Evolutionary conservation across 2,329 filamentous ascomycete species (phyloP).

Genomic region (Scopulariopsis brevicaulis): DNA sequence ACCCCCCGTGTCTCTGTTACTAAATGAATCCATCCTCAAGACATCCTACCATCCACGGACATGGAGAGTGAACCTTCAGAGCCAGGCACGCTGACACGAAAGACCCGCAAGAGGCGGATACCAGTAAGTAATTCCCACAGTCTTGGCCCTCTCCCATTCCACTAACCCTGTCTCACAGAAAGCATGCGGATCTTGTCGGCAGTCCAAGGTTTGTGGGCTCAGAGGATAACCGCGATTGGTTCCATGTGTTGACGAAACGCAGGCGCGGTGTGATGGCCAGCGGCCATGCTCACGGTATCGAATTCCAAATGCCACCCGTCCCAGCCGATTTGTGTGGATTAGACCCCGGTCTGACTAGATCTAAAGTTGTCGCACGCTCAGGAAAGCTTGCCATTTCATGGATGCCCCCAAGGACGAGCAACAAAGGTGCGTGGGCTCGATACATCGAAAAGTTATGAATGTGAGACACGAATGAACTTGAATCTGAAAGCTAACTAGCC

Average conservation of each 20-base stretch:
- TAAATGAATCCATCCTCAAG: background rate
- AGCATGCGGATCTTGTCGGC: conserved; percentile 14
- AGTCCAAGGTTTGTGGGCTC: conserved; percentile 11
- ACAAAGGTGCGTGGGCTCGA: conserved; percentile 7
- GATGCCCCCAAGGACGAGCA: conserved; percentile 12
- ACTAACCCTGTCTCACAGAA: conserved; percentile 8
- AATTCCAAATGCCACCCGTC: background rate
- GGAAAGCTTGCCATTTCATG: conserved; percentile 12
- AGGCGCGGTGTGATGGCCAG: conserved; percentile 14
- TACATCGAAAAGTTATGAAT: too few species aligned
- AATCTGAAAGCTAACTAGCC: background rate
- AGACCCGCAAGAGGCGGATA: background rate
- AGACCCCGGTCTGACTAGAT: background rate
- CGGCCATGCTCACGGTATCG: conserved; percentile 14
- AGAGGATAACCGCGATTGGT: background rate
- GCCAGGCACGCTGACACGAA: background rate
- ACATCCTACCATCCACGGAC: background rate
- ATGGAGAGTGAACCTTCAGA: background rate
- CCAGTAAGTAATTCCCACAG: background rate
- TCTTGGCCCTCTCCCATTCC: background rate
- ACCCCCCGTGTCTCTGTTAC: background rate
- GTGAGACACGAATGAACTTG: too few species aligned
- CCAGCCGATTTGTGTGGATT: background rate
- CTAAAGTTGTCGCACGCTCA: conserved; percentile 11
- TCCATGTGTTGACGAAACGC: too few species aligned